Percentiles rank a stretch among this genome's conserved stretches.
These are phyloP conservation scores for Wickerhamiella cacticola DNA, from an alignment of 805 yeast species.

Conservation along the genomic window DNA sequence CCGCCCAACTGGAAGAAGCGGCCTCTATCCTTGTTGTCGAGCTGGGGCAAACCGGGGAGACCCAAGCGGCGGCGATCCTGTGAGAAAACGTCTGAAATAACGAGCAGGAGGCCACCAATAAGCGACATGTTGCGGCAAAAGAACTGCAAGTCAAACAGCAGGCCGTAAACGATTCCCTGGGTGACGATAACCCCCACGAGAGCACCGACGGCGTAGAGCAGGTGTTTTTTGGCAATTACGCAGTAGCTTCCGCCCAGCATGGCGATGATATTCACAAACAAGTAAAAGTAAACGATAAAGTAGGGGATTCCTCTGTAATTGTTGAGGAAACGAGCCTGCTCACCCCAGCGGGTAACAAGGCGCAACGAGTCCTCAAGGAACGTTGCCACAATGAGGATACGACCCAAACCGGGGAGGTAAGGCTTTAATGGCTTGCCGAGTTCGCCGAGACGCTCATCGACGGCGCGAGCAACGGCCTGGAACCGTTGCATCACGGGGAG, in stretches of 20 bases:
- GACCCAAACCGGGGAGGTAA: conserved; percentile 70
- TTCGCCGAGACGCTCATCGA: conserved; percentile 28
- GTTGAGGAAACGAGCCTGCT: conserved; percentile 75
- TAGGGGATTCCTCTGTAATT: conserved; percentile 68
- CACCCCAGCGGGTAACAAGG: conserved; percentile 77
- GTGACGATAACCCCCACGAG: conserved; percentile 58
- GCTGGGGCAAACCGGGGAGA: conserved; percentile 67
- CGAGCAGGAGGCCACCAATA: conserved; percentile 82
- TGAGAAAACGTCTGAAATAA: conserved; percentile 74
- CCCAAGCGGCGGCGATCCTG: conserved; percentile 54
- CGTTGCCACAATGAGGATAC: conserved; percentile 85
- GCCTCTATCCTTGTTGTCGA: conserved; percentile 56
- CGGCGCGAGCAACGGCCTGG: conserved; percentile 21
- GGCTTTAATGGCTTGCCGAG: conserved; percentile 30
- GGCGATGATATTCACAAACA: conserved; percentile 46
- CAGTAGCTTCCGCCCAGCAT: conserved; percentile 67
- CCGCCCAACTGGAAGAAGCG: conserved; percentile 81
- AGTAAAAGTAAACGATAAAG: conserved; percentile 62
- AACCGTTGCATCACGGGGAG: conserved; percentile 14
- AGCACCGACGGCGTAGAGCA: conserved; percentile 57
- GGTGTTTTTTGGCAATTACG: conserved; percentile 55
- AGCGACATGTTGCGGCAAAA: conserved; percentile 79
- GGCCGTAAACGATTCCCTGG: conserved; percentile 83
- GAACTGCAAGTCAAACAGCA: conserved; percentile 68
- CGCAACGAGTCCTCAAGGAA: conserved; percentile 82